Percentiles rank a stretch among this genome's conserved stretches.
These are phyloP conservation scores for Suhomyces wounanorum DNA, from an alignment of 1,139 yeast genomes.

Conservation along the genomic window DNA sequence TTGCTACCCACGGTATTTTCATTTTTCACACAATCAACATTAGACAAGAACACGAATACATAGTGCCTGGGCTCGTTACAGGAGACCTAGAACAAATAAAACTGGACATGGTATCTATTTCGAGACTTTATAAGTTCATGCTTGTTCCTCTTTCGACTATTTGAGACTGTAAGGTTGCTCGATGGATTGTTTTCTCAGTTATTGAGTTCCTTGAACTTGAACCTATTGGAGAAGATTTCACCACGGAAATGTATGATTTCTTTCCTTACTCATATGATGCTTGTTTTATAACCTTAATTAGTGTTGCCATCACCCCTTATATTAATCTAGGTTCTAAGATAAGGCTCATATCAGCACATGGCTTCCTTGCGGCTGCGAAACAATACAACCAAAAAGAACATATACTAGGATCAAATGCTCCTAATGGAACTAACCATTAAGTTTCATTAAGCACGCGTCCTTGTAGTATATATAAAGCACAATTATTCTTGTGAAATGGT, in stretches of 20 bases:
- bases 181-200: background rate
- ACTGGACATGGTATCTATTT: background rate
- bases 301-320: conserved; percentile 3
- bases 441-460: background rate
- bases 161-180: background rate
- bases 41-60: background rate
- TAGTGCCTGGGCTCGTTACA: background rate
- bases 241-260: background rate
- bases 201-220: background rate
- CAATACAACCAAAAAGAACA: background rate
- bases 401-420: background rate
- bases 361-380: conserved; percentile 7
- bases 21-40: background rate
- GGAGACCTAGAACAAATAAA: background rate
- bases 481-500: background rate
- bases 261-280: background rate
- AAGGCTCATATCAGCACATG: background rate
- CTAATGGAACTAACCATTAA: background rate
- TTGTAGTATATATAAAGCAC: background rate
- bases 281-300: background rate
- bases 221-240: background rate
- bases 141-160: background rate
- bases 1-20: background rate
- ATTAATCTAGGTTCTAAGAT: background rate
- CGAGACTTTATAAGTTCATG: background rate